These are phyloP conservation scores for Cymodocea nodosa DNA, from an alignment of 116 monocot species.

Conservation along the genomic window DNA sequence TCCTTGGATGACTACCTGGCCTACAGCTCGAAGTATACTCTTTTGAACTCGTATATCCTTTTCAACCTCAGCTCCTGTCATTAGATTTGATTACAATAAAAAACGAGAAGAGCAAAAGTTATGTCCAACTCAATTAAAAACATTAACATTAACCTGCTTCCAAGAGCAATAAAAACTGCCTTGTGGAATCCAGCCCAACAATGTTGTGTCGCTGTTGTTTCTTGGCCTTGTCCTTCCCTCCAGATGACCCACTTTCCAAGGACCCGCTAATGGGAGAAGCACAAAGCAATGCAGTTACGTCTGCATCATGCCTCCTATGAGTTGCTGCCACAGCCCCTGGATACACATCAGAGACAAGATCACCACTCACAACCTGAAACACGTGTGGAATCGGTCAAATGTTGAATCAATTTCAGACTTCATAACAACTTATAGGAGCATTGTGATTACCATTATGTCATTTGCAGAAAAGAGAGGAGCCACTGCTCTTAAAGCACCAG, in stretches of 20 bases:
- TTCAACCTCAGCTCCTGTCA: slow-evolving; percentile 67
- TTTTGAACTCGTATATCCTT: slow-evolving; percentile 88
- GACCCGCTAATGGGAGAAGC: slow-evolving; percentile 65
- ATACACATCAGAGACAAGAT: slow-evolving; percentile 80
- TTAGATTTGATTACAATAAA: neutral
- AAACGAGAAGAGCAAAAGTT: neutral
- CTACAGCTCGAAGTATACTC: slow-evolving; percentile 60
- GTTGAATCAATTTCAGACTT: neutral
- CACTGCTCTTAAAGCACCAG: slow-evolving; percentile 71
- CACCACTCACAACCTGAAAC: slow-evolving; percentile 78
- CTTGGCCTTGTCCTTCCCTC: slow-evolving; percentile 90
- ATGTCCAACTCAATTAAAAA: neutral
- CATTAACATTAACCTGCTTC: slow-evolving; percentile 49
- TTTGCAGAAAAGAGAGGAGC: slow-evolving; percentile 55
- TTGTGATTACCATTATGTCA: slow-evolving; percentile 68
- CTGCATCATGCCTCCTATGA: slow-evolving; percentile 94
- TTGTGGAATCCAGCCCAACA: slow-evolving; percentile 76
- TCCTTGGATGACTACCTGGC: slow-evolving; percentile 42
- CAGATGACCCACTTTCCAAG: slow-evolving; percentile 57
- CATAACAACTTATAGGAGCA: neutral
- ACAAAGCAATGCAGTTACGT: slow-evolving; percentile 80
- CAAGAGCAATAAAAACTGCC: slow-evolving; percentile 63
- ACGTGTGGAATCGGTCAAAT: neutral
- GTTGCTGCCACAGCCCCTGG: slow-evolving; percentile 92
- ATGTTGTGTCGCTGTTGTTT: slow-evolving; percentile 65